Evolutionary conservation across 1,139 yeast genomes (phyloP), one percentile per base, ranked within the genome.

Genomic region (Candida tropicalis): DNA sequence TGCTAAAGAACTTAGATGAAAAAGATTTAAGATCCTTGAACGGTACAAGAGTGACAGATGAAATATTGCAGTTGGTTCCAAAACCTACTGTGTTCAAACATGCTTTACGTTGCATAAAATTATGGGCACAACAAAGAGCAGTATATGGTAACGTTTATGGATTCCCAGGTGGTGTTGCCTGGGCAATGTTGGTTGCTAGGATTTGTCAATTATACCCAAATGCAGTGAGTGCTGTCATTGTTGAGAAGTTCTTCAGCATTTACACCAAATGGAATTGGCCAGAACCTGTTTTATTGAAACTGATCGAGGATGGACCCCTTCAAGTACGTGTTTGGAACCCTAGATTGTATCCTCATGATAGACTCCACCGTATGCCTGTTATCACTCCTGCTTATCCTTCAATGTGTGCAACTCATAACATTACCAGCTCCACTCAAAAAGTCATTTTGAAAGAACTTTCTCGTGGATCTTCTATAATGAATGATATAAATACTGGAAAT

Each of bases 301-400:
- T 81, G 8, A 93, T 93, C 48, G 99, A 95, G 59, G 98, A 91
- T 65, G 99, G 99, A 0, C 98, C 99, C 0, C 68, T 95, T 38
- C 97, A 91, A 56, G 98, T 90, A 0, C 77, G 96, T 48, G 96
- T 93, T 5, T 93, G 99, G 99, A 93, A 93, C 59, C 99, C 99
- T 5, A 79, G 86, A 51, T 67, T 93, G 4, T 93, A 93, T 58
- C 83, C 91, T 1, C 87, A 81, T 53, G 99, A 93, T 60, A 78
- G 96, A 46, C 82, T 81, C 26, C 99, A 93, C 63, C 74, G 83
- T 53, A 95, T 93, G 99, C 99, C 99, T 0, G 96, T 93, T n/a
- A 93, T 93, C 43, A 93, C 99, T 0, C 99, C 99, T 0, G 98
- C 99, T 0, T 93, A 93, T 59, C 99, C 99, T 0, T 90, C 98